Evolutionary conservation across 2,329 filamentous ascomycete species (phyloP).

Genomic region (Tolypocladium pustulatum): DNA sequence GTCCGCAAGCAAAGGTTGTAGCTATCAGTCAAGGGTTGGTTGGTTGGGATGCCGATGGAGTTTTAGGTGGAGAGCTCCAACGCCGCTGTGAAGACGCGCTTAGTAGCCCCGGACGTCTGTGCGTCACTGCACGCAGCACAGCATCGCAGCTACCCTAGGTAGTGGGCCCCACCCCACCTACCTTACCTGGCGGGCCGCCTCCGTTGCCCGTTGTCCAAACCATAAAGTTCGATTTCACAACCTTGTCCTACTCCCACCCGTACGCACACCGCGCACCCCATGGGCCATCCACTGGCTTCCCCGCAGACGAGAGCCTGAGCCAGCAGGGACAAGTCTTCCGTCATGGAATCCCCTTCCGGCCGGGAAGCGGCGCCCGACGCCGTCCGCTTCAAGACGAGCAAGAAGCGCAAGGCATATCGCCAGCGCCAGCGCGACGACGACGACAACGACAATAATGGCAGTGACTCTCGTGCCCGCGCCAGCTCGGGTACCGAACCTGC

Average conservation of each 20-base stretch:
- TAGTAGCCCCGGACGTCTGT: background rate
- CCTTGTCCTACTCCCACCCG: background rate
- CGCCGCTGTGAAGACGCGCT: background rate
- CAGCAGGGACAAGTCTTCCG: background rate
- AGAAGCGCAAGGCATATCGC: conserved; percentile 51
- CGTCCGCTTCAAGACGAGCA: conserved; percentile 43
- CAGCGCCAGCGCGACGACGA: conserved; percentile 31
- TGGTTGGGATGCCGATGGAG: too few relatives aligned
- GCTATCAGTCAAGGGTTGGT: too few relatives aligned
- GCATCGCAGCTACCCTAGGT: too few relatives aligned
- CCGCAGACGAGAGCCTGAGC: background rate
- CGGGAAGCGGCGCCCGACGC: conserved; percentile 8
- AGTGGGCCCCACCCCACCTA: too few relatives aligned
- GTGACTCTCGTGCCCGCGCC: background rate
- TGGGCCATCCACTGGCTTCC: background rate
- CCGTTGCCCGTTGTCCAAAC: background rate
- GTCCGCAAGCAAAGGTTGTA: background rate
- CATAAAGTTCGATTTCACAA: background rate
- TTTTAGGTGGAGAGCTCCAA: background rate
- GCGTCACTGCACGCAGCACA: too few relatives aligned
- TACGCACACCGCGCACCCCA: background rate
- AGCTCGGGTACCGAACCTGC: background rate
- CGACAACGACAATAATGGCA: background rate
- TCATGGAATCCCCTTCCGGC: conserved; percentile 9
- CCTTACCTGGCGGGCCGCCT: too few relatives aligned